Percentiles rank a stretch among this genome's conserved stretches.
phyloP scores from a whole-genome alignment of 2,329 filamentous ascomycete species.

The Elsinoe perseae region DNA sequence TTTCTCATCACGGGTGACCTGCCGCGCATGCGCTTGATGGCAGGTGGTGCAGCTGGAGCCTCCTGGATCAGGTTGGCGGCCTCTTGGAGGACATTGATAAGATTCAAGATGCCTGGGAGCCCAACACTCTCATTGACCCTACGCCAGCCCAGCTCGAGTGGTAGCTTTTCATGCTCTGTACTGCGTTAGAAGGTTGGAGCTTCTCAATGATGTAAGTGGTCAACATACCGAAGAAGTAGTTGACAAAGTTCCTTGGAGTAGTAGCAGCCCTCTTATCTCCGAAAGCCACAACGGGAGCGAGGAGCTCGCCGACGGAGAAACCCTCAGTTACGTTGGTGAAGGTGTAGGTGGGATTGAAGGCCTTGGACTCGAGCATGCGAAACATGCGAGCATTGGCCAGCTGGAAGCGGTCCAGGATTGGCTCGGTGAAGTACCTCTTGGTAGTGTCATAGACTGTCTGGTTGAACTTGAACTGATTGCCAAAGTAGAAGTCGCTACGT shows the following conservation, averaged over 20 bases:
- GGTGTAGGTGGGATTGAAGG: slow-evolving; percentile 8
- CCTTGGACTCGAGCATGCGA: slow-evolving; percentile 8
- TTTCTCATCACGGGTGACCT: background rate
- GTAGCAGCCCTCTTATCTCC: slow-evolving; percentile 5
- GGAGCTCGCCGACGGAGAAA: slow-evolving; percentile 6
- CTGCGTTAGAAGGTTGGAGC: background rate
- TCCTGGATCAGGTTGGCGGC: background rate
- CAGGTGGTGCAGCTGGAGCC: background rate
- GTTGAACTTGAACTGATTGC: slow-evolving; percentile 5
- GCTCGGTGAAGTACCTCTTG: background rate
- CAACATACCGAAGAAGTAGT: slow-evolving; percentile 7
- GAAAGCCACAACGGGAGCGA: background rate
- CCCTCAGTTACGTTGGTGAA: slow-evolving; percentile 9
- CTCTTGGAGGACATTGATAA: background rate
- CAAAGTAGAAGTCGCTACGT: slow-evolving; percentile 3
- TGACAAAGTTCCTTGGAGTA: background rate
- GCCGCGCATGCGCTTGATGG: background rate
- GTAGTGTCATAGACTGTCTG: background rate
- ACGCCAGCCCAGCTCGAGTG: background rate
- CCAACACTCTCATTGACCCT: background rate
- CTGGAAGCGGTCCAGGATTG: background rate
- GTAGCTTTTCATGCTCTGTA: background rate
- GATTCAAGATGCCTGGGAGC: background rate
- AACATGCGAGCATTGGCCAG: slow-evolving; percentile 2
- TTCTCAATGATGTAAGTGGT: background rate